These are phyloP conservation scores for Quercus robur DNA, from an alignment of 306 rosid genomes.

Conservation along the genomic window DNA sequence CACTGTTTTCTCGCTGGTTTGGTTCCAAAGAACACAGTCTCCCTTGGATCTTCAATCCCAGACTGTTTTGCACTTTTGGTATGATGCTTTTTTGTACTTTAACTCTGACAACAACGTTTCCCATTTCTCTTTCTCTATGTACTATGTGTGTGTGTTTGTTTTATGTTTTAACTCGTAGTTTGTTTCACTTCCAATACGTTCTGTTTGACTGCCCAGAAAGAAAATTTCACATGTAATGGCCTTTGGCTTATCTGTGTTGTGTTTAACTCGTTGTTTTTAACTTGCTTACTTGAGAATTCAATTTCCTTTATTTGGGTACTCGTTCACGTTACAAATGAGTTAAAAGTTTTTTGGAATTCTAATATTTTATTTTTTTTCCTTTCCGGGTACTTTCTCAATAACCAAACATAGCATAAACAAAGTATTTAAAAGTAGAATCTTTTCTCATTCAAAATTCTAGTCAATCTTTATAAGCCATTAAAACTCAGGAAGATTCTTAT, in stretches of 20 bases:
- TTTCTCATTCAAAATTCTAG: no score
- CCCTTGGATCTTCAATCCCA: neutral
- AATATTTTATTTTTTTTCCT: neutral
- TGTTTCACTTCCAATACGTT: neutral
- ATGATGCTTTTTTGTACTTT: neutral
- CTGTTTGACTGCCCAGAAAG: constrained; percentile 18
- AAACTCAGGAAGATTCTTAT: no score
- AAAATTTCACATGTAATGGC: neutral
- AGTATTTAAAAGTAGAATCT: no score
- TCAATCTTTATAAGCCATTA: no score
- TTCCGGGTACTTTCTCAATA: constrained; percentile 16
- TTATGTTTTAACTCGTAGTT: neutral
- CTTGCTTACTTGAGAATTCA: no score
- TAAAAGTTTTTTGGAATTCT: neutral
- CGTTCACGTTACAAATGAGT: neutral
- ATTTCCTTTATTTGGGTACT: no score
- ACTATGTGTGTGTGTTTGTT: neutral
- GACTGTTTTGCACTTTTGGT: neutral
- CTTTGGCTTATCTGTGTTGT: neutral
- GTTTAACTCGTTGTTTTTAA: no score
- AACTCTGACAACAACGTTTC: neutral
- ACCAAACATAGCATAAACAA: constrained; percentile 16
- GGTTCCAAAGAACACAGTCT: neutral
- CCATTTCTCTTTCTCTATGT: no score
- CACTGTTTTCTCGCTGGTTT: neutral